A percentile compares a stretch with the other conserved stretches of the same genome.
These are phyloP conservation scores for Apophysomyces ossiformis DNA, from an alignment of 371 early-diverging fungal species.

Conservation along the genomic window DNA sequence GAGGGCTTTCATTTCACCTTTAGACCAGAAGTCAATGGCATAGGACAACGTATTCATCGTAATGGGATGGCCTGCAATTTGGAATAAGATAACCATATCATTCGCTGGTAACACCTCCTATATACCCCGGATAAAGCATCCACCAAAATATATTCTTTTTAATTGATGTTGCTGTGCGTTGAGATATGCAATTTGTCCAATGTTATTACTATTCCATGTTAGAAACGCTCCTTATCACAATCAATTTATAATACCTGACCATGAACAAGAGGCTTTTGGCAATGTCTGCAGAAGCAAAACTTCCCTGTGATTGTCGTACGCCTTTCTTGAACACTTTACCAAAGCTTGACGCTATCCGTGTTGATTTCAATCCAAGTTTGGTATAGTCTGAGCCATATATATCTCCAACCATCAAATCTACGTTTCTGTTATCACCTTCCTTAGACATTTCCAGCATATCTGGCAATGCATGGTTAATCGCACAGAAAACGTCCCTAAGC, in stretches of 20 bases:
- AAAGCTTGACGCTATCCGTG: constrained; percentile 94
- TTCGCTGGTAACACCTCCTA: background rate
- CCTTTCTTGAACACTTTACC: constrained; percentile 93
- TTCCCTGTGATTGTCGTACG: constrained; percentile 56
- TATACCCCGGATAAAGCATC: constrained; percentile 92
- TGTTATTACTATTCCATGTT: constrained; percentile 79
- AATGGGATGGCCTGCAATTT: constrained; percentile 76
- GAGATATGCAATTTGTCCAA: constrained; percentile 97
- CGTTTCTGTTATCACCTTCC: constrained; percentile 90
- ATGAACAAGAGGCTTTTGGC: constrained; percentile 88
- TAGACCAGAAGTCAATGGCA: constrained; percentile 97
- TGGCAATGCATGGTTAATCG: constrained; percentile 7
- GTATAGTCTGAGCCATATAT: constrained; percentile 93
- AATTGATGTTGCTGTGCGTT: constrained; percentile 94
- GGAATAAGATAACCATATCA: background rate
- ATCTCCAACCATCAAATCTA: constrained; percentile 96
- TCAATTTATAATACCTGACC: constrained; percentile 67
- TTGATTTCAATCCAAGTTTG: constrained; percentile 86
- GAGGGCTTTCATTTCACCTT: constrained; percentile 91
- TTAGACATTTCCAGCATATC: constrained; percentile 96
- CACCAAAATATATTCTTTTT: constrained; percentile 92
- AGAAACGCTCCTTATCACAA: background rate
- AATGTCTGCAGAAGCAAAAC: constrained; percentile 81
- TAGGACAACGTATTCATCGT: constrained; percentile 98
- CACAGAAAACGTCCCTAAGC: background rate